Conservation (phyloP, 352 stramenopile genomes). For the Peronospora belbahrii region DNA sequence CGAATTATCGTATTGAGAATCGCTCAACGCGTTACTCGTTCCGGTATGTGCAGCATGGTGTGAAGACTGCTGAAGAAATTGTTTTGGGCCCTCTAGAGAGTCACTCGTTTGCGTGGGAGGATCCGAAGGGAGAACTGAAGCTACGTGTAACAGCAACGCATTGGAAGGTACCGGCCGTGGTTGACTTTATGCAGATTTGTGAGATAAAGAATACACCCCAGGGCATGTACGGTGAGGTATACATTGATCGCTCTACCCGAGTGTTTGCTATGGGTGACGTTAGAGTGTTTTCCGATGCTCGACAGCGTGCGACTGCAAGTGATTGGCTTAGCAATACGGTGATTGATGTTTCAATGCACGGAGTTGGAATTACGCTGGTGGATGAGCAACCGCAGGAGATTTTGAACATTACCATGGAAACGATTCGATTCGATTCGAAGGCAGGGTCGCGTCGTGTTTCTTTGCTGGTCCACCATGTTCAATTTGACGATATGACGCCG, state of each 20-base stretch:
- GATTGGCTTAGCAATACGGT: conserved; percentile 70
- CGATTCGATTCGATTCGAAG: conserved; percentile 53
- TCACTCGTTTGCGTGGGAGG: conserved; percentile 78
- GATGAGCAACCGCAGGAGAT: conserved; percentile 69
- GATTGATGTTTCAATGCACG: conserved; percentile 71
- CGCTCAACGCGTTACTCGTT: conserved; percentile 64
- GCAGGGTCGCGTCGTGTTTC: conserved; percentile 38
- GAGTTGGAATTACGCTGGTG: conserved; percentile 72
- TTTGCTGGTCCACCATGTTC: conserved; percentile 73
- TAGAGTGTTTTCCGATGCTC: conserved; percentile 46
- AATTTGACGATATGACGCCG: conserved; percentile 82
- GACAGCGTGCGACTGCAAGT: conserved; percentile 43
- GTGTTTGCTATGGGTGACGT: conserved; percentile 77
- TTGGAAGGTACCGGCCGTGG: conserved; percentile 60
- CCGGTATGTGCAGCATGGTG: conserved; percentile 59
- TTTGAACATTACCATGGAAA: conserved; percentile 85
- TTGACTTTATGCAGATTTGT: conserved; percentile 74
- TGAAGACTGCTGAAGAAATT: conserved; percentile 57
- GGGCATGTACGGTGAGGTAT: conserved; percentile 71
- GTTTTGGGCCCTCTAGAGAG: conserved; percentile 57
- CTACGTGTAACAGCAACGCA: conserved; percentile 53
- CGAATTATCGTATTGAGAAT: conserved; percentile 83
- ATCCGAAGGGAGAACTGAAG: conserved; percentile 49
- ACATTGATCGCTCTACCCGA: conserved; percentile 75
- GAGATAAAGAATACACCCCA: conserved; percentile 43